These are phyloP conservation scores for Biscogniauxia marginata DNA, from an alignment of 2,329 filamentous ascomycete genomes.

Conservation along the genomic window DNA sequence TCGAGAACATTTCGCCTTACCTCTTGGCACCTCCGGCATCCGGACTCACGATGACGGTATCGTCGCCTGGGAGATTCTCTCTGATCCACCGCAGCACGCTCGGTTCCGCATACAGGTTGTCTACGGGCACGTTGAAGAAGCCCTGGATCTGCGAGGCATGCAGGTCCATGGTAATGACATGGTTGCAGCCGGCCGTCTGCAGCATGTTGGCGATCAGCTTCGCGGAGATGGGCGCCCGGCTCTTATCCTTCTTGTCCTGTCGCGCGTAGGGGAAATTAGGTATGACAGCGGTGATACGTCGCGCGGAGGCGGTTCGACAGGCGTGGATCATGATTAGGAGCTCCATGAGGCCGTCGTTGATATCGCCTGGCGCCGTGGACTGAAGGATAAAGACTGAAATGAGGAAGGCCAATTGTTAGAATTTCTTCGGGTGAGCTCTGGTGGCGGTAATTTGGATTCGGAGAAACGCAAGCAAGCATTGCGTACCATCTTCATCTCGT, in stretches of 20 bases:
- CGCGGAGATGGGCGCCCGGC: slow-evolving; percentile 91
- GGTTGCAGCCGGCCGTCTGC: slow-evolving; percentile 88
- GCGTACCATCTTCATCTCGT: slow-evolving; percentile 80
- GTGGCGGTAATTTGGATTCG: slow-evolving; percentile 44
- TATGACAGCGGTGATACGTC: slow-evolving; percentile 91
- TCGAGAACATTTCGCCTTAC: slow-evolving; percentile 37
- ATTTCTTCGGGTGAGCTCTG: slow-evolving; percentile 52
- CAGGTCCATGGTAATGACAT: slow-evolving; percentile 94
- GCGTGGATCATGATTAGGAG: slow-evolving; percentile 98
- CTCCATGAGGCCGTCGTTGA: slow-evolving; percentile 98
- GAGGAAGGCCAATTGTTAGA: neutral
- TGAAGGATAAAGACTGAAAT: slow-evolving; percentile 83
- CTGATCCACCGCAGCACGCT: slow-evolving; percentile 89
- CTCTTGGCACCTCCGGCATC: slow-evolving; percentile 94
- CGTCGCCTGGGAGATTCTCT: slow-evolving; percentile 76
- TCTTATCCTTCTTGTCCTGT: slow-evolving; percentile 96
- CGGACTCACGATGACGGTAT: slow-evolving; percentile 91
- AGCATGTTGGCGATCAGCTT: slow-evolving; percentile 98
- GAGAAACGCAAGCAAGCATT: neutral
- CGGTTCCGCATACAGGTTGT: slow-evolving; percentile 88
- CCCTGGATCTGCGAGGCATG: slow-evolving; percentile 93
- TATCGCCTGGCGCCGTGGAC: slow-evolving; percentile 90
- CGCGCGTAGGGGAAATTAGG: slow-evolving; percentile 96
- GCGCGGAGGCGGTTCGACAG: slow-evolving; percentile 67
- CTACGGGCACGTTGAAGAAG: slow-evolving; percentile 80